A percentile compares a stretch with the other conserved stretches of the same genome.
phyloP scores from a whole-genome alignment of 257 asterid genomes.

The Plectranthus barbatus region DNA sequence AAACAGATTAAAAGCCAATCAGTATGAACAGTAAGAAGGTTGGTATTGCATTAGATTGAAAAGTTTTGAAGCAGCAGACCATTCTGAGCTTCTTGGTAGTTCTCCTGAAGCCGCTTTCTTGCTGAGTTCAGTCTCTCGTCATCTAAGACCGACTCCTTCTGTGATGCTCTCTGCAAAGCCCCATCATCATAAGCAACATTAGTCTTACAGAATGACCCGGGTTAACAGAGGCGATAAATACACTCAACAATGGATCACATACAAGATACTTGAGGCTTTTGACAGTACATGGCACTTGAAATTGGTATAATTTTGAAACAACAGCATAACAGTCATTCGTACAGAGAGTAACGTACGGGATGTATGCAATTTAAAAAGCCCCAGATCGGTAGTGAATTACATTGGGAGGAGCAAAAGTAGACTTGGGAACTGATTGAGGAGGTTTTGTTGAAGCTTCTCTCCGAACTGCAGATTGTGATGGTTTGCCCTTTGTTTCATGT shows the following conservation, averaged over 20 bases:
- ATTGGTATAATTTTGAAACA: not conserved
- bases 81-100: conserved; percentile 93
- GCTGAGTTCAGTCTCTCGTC: conserved; percentile 79
- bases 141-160: conserved; percentile 48
- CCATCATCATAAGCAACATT: conserved; percentile 8
- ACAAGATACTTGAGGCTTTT: not conserved
- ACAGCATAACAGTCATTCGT: not conserved
- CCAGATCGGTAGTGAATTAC: too few relatives aligned
- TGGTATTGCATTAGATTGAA: conserved; percentile 9
- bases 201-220: conserved; percentile 2
- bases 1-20: conserved; percentile 21
- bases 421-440: conserved; percentile 49
- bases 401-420: conserved; percentile 64
- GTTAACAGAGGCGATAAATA: not conserved
- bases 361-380: too few relatives aligned
- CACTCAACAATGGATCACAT: not conserved
- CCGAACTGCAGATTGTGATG: conserved; percentile 33
- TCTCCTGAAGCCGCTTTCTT: conserved; percentile 87
- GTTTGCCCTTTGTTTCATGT: conserved; percentile 52
- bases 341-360: too few relatives aligned
- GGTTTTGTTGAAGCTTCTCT: conserved; percentile 63
- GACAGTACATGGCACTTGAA: too few relatives aligned
- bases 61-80: conserved; percentile 43
- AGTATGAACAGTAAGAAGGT: conserved; percentile 3
- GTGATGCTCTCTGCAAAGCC: conserved; percentile 58